A percentile compares a stretch with the other conserved stretches of the same genome.
These are phyloP conservation scores for Adansonia rubrostipa DNA, from an alignment of 441 rosid genomes.

Conservation along the genomic window DNA sequence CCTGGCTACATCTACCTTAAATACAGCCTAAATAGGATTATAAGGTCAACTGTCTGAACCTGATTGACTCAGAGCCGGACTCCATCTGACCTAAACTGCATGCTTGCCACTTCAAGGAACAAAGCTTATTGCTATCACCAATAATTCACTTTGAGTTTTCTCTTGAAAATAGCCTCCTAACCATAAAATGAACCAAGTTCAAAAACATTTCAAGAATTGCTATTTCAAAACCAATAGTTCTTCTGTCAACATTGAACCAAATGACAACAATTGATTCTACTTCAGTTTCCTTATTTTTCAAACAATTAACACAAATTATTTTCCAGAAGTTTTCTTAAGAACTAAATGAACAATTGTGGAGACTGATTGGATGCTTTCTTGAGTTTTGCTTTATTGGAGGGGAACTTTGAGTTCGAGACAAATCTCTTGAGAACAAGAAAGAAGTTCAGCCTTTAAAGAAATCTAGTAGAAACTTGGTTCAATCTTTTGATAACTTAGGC, in stretches of 20 bases:
- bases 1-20: not conserved
- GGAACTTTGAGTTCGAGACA: not conserved
- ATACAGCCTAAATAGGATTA: not conserved
- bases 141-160: no score
- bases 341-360: not conserved
- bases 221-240: not conserved
- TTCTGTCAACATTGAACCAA: slow-evolving; percentile 4
- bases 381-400: not conserved
- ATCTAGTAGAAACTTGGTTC: slow-evolving; percentile 2
- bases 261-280: not conserved
- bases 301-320: not conserved
- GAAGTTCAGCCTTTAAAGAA: not conserved
- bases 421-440: not conserved
- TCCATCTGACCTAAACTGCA: not conserved
- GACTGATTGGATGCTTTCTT: not conserved
- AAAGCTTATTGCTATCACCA: not conserved
- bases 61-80: not conserved
- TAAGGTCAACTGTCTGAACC: not conserved
- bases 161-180: no score
- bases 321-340: not conserved
- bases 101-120: not conserved
- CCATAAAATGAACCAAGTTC: not conserved
- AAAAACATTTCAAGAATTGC: not conserved
- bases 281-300: not conserved
- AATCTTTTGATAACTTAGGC: slow-evolving; percentile 4